A percentile compares a stretch with the other conserved stretches of the same genome.
Conservation (phyloP, 768 basidiomycete genomes). For the Mycena floridula region DNA sequence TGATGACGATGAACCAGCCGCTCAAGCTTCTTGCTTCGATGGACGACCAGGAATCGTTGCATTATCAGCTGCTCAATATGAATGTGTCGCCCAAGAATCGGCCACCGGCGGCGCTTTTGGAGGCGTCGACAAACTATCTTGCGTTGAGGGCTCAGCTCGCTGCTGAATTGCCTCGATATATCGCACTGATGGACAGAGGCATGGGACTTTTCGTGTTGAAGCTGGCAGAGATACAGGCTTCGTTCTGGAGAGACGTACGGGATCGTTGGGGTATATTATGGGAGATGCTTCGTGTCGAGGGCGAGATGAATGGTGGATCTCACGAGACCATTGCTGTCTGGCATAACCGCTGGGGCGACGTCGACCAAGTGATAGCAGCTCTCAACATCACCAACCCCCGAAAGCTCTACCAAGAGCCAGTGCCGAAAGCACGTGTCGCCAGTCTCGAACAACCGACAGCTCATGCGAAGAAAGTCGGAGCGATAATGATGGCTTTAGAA, state of each 20-base stretch:
- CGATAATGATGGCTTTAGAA: background rate
- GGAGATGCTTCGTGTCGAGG: slow-evolving; percentile 73
- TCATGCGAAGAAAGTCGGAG: background rate
- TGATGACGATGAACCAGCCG: slow-evolving; percentile 56
- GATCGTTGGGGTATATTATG: slow-evolving; percentile 77
- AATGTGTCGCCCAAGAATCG: slow-evolving; percentile 56
- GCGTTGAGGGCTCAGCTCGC: slow-evolving; percentile 70
- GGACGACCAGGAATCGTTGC: slow-evolving; percentile 68
- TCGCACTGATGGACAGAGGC: slow-evolving; percentile 54
- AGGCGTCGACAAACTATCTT: slow-evolving; percentile 72
- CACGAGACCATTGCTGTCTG: slow-evolving; percentile 71
- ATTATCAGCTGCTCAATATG: slow-evolving; percentile 63
- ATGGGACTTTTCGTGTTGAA: slow-evolving; percentile 44
- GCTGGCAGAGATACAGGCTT: slow-evolving; percentile 50
- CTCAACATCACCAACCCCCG: slow-evolving; percentile 22
- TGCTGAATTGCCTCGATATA: slow-evolving; percentile 62
- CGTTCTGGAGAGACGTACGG: slow-evolving; percentile 54
- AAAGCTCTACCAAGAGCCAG: slow-evolving; percentile 25
- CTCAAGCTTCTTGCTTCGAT: slow-evolving; percentile 64
- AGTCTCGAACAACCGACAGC: background rate
- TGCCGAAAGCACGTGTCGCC: background rate
- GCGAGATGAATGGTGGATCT: slow-evolving; percentile 58
- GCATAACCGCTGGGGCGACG: slow-evolving; percentile 62
- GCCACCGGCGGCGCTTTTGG: slow-evolving; percentile 59
- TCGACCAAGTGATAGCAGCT: slow-evolving; percentile 38